Conservation (phyloP, 768 basidiomycete genomes). For the Macrolepiota fuliginosa region DNA sequence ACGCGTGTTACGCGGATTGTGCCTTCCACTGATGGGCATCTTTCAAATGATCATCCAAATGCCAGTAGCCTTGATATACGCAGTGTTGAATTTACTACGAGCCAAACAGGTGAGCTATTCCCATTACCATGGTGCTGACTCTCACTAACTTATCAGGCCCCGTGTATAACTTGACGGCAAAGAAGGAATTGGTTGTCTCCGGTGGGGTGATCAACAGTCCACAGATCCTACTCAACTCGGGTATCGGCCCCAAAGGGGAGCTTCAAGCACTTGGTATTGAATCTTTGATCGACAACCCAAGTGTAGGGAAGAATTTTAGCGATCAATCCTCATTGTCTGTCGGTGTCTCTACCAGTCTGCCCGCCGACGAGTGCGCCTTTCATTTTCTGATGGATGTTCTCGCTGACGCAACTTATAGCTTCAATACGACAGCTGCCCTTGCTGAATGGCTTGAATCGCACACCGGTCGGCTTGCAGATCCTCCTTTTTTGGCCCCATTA, state of each 20-base stretch:
- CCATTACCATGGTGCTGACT: neutral
- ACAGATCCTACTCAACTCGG: no score
- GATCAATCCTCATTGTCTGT: constrained; percentile 12
- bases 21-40: neutral
- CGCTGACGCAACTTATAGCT: neutral
- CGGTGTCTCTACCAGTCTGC: neutral
- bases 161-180: constrained; percentile 14
- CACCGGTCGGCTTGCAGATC: neutral
- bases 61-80: neutral
- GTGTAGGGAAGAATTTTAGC: neutral
- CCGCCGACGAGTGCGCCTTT: neutral
- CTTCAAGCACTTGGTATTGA: constrained; percentile 11
- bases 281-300: constrained; percentile 15
- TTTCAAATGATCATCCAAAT: neutral
- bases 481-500: neutral
- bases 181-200: constrained; percentile 27
- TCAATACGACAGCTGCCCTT: neutral
- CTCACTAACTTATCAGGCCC: neutral
- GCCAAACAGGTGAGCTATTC: neutral
- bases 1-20: neutral
- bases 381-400: neutral
- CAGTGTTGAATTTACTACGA: neutral
- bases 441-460: neutral
- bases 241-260: neutral
- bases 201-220: constrained; percentile 29